Conservation (phyloP, 306 rosid species). For the Glycine soja region DNA sequence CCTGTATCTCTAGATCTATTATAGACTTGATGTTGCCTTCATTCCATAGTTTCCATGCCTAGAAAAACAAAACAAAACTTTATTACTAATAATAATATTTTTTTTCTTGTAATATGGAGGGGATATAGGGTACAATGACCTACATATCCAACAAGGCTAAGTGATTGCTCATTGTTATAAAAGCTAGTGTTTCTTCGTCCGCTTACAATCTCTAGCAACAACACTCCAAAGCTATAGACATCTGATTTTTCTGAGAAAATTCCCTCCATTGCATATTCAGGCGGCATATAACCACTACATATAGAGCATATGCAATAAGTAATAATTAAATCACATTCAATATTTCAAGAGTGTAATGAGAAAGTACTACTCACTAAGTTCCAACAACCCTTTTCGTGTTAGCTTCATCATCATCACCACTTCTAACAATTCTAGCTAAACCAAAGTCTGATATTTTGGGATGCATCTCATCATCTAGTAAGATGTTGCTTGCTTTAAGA, state of each 20-base stretch:
- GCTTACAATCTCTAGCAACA: slow-evolving; percentile 47
- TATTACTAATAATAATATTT: background rate
- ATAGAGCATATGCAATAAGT: background rate
- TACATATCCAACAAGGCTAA: slow-evolving; percentile 50
- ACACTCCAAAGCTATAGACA: slow-evolving; percentile 52
- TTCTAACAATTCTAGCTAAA: slow-evolving; percentile 48
- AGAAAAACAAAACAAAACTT: background rate
- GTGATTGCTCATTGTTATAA: slow-evolving; percentile 33
- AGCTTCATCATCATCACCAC: slow-evolving; percentile 40
- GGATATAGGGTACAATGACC: background rate
- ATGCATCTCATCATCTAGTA: slow-evolving; percentile 43
- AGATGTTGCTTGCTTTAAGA: slow-evolving; percentile 50
- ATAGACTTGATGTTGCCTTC: slow-evolving; percentile 41
- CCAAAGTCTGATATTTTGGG: slow-evolving; percentile 54
- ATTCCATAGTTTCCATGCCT: slow-evolving; percentile 54
- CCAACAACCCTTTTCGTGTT: slow-evolving; percentile 53
- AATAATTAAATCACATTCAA: background rate
- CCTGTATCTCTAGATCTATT: slow-evolving; percentile 45
- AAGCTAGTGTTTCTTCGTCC: slow-evolving; percentile 52
- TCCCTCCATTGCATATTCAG: slow-evolving; percentile 58
- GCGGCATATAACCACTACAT: slow-evolving; percentile 52
- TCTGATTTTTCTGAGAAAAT: slow-evolving; percentile 52
- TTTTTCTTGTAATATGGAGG: background rate
- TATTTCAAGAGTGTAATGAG: background rate
- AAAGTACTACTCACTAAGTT: slow-evolving; percentile 42